Evolutionary conservation across 2,329 filamentous ascomycete species (phyloP).

Genomic region (Raffaelea ambrosiae): DNA sequence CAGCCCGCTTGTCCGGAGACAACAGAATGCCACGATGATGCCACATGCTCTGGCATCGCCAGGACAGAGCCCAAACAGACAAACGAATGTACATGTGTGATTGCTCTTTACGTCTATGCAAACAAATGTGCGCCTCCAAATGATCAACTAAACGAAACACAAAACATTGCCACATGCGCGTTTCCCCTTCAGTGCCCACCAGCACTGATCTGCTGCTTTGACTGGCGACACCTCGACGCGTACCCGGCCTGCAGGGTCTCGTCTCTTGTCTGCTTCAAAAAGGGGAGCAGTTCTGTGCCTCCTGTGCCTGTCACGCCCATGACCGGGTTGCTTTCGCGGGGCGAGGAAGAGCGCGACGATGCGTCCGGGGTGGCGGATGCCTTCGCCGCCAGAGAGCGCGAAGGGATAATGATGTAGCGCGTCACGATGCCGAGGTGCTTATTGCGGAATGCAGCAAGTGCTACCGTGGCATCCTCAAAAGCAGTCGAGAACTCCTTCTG

Average conservation of each 20-base stretch:
- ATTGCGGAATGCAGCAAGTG: conserved; percentile 68
- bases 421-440: conserved; percentile 87
- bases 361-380: conserved; percentile 11
- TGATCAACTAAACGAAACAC: too few species aligned
- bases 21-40: too few species aligned
- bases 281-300: conserved; percentile 78
- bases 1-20: too few species aligned
- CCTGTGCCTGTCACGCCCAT: conserved; percentile 67
- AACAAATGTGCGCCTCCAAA: too few species aligned
- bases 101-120: too few species aligned
- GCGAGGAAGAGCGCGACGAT: conserved; percentile 7
- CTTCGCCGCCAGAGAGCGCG: conserved; percentile 35
- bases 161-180: too few species aligned
- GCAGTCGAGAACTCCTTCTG: conserved; percentile 19
- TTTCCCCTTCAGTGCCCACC: too few species aligned
- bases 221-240: too few species aligned
- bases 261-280: conserved; percentile 78
- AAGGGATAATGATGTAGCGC: conserved; percentile 77
- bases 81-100: too few species aligned
- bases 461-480: conserved; percentile 67
- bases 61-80: too few species aligned
- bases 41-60: too few species aligned
- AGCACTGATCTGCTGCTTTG: too few species aligned
- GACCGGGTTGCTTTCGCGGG: conserved; percentile 28
- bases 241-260: conserved; percentile 47